Base-by-base conservation (phyloP, 179 eudicot genomes). In the Monotropa hypopitys region DNA sequence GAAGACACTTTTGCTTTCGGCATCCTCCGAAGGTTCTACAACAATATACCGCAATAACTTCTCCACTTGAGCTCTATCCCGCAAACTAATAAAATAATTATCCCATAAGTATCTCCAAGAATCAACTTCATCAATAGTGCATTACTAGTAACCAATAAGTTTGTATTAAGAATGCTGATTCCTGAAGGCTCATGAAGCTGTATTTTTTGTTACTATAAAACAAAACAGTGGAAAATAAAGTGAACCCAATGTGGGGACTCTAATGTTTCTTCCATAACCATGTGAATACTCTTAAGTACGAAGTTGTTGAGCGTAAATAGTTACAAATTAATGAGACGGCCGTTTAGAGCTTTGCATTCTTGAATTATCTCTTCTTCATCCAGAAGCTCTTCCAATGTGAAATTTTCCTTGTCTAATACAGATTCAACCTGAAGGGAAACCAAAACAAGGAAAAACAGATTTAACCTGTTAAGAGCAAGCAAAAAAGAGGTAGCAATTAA, bases 281-380 rank as follows among this genome's bases (percentile, higher is more conserved):
- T 2, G 50, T 30, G 69, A 2, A 67, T 45, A 47, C 32, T 2
- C n/a, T n/a, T 59, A 30, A 56, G 46, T 5, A 50, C 69, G 0
- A 70, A 47, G 61, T 73, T 72, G 40, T 35, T 7, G n/a, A 78
- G 54, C 46, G 63, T 75, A 49, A 18, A n/a, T 7, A 63, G 70
- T 83, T 93, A 96, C 99, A 96, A 93, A 84, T 96, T 96, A 71
- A 96, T 96, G 71, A 96, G 91, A 66, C 98, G 98, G 75, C 96
- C 90, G 79, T 96, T 96, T 67, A 93, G 83, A 50, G 98, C 94
- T 86, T 96, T 96, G 98, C 99, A 96, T 88, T 96, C 98, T 87
- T 96, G 98, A 71, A 96, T 96, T 73, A 96, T 93, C 85, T 96
- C 98, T 80, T 96, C 99, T 82, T 96, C 98, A 72, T 96, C 99